Evolutionary conservation across 176 grass and related monocot genomes (phyloP).

Genomic region (Chloris gayana): DNA sequence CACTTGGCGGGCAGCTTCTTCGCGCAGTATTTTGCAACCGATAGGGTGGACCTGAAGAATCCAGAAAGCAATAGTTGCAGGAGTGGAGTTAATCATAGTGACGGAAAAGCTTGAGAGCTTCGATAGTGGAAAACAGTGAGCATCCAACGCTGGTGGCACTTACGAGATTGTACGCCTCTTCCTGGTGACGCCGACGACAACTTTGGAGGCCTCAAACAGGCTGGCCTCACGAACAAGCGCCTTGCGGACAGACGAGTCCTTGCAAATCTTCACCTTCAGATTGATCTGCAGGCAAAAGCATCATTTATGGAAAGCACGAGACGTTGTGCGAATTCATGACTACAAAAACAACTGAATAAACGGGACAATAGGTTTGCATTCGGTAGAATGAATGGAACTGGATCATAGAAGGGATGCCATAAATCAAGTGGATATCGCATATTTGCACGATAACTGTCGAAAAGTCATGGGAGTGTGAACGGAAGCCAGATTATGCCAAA

Average conservation of each 20-base stretch:
- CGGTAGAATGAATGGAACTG: background rate
- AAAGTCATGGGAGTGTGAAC: background rate
- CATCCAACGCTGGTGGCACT: constrained; percentile 28
- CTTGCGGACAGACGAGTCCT: constrained; percentile 73
- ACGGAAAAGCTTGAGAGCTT: background rate
- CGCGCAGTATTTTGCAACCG: constrained; percentile 82
- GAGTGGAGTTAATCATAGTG: constrained; percentile 7
- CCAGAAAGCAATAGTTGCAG: constrained; percentile 4
- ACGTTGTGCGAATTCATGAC: background rate
- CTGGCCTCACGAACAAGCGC: constrained; percentile 75
- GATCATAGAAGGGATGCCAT: constrained; percentile 6
- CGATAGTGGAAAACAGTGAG: constrained; percentile 33
- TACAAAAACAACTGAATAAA: background rate
- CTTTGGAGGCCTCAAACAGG: constrained; percentile 61
- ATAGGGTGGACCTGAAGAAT: constrained; percentile 59
- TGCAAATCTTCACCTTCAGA: constrained; percentile 94
- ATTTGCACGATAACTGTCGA: background rate
- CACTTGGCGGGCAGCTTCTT: constrained; percentile 82
- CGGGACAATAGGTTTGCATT: background rate
- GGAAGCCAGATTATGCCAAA: constrained; percentile 1
- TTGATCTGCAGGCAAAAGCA: constrained; percentile 56
- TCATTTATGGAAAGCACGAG: background rate
- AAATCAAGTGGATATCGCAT: constrained; percentile 26
- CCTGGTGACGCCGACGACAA: constrained; percentile 76
- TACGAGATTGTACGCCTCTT: constrained; percentile 61